Conservation (phyloP, 495 filamentous ascomycete genomes). For the Cladorrhinum samala region DNA sequence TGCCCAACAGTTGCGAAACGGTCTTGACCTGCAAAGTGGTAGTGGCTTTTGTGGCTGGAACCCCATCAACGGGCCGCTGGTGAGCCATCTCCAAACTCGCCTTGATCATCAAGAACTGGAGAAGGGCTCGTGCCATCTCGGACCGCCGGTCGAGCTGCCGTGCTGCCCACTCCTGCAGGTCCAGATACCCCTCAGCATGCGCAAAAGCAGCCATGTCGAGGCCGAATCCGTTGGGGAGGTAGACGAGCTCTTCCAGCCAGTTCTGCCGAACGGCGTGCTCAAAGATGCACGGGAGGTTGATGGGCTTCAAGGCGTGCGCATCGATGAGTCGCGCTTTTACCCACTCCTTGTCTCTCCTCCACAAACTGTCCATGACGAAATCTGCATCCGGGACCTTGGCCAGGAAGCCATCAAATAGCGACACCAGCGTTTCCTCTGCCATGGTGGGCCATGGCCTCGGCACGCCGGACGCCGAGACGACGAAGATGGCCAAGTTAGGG, state of each 20-base stretch:
- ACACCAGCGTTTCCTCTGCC: slow-evolving; percentile 48
- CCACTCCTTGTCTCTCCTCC: slow-evolving; percentile 81
- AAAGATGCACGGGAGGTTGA: slow-evolving; percentile 70
- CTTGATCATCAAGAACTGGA: slow-evolving; percentile 74
- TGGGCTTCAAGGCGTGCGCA: slow-evolving; percentile 67
- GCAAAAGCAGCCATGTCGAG: slow-evolving; percentile 84
- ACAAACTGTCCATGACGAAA: slow-evolving; percentile 81
- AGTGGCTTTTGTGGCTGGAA: slow-evolving; percentile 34
- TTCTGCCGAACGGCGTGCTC: slow-evolving; percentile 70
- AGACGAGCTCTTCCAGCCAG: slow-evolving; percentile 77
- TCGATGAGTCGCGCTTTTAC: slow-evolving; percentile 72
- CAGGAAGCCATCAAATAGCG: slow-evolving; percentile 48
- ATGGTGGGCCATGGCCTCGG: slow-evolving; percentile 50
- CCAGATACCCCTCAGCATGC: slow-evolving; percentile 73
- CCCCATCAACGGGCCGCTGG: slow-evolving; percentile 58
- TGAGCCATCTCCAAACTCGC: slow-evolving; percentile 70
- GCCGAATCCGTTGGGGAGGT: slow-evolving; percentile 70
- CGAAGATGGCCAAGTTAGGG: slow-evolving; percentile 65
- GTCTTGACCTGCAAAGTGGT: slow-evolving; percentile 73
- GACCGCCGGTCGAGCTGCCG: slow-evolving; percentile 53
- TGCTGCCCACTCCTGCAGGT: slow-evolving; percentile 76
- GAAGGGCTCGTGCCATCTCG: slow-evolving; percentile 57
- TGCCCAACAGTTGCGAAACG: slow-evolving; percentile 71
- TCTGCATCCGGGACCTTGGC: slow-evolving; percentile 54
- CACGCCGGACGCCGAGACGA: slow-evolving; percentile 67